These are phyloP conservation scores for Chenopodium quinoa DNA, from an alignment of 148 eudicot species.

Conservation along the genomic window DNA sequence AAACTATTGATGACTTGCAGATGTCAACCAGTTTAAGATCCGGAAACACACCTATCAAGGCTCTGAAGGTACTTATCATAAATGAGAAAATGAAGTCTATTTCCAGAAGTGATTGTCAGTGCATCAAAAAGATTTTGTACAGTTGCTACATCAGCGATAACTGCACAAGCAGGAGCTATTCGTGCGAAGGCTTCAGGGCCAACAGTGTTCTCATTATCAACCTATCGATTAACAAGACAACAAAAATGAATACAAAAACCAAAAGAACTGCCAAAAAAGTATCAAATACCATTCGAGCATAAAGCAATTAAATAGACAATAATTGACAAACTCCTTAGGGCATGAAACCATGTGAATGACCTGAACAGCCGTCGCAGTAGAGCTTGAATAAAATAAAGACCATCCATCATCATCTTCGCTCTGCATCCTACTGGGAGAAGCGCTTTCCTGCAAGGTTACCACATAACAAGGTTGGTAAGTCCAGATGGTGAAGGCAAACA, in stretches of 20 bases:
- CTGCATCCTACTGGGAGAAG: constrained; percentile 40
- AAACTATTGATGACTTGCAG: background rate
- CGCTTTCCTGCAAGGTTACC: constrained; percentile 42
- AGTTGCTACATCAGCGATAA: constrained; percentile 67
- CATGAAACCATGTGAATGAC: constrained; percentile 30
- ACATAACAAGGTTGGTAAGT: background rate
- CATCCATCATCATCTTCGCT: constrained; percentile 70
- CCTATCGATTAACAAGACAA: constrained; percentile 32
- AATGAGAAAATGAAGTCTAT: constrained; percentile 75
- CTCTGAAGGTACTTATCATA: constrained; percentile 74
- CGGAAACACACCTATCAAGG: constrained; percentile 61
- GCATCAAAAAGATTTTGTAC: constrained; percentile 81
- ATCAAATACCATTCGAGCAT: background rate
- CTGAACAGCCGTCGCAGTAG: constrained; percentile 78
- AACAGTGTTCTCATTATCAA: constrained; percentile 73
- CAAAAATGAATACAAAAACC: background rate
- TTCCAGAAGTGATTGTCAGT: constrained; percentile 60
- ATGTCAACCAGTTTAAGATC: constrained; percentile 16
- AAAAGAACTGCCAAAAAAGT: background rate
- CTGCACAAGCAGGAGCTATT: constrained; percentile 74
- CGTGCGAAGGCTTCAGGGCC: constrained; percentile 76
- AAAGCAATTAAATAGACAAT: constrained; percentile 4
- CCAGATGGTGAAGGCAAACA: background rate
- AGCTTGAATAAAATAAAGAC: constrained; percentile 71
- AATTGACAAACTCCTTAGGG: background rate